Percentiles rank a stretch among this genome's conserved stretches.
Evolutionary conservation across 2,329 filamentous ascomycete species (phyloP).

Genomic region (Ceratocystis harringtonii): DNA sequence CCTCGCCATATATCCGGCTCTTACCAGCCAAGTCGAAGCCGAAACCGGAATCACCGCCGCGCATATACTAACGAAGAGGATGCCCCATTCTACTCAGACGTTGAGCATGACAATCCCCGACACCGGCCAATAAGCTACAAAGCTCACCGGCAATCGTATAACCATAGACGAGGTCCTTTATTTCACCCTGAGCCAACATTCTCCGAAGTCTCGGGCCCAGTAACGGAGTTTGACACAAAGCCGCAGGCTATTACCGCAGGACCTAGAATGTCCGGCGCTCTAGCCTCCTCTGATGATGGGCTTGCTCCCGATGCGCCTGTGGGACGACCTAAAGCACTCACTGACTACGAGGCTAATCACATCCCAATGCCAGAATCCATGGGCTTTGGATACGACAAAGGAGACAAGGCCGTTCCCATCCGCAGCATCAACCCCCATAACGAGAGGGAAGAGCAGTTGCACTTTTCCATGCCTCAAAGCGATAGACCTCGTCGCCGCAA

Average conservation of each 20-base stretch:
- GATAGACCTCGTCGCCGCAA: background rate
- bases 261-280: slow-evolving; percentile 1
- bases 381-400: background rate
- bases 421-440: background rate
- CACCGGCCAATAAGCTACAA: background rate
- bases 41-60: background rate
- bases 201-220: slow-evolving; percentile 12
- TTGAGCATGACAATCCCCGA: background rate
- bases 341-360: background rate
- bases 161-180: background rate
- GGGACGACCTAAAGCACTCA: background rate
- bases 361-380: background rate
- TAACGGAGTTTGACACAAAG: slow-evolving; percentile 1
- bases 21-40: background rate
- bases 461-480: background rate
- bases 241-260: background rate
- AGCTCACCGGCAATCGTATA: background rate
- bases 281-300: slow-evolving; percentile 3
- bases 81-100: background rate
- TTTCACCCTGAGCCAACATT: slow-evolving; percentile 7
- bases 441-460: background rate
- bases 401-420: background rate
- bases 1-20: background rate
- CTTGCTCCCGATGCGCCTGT: background rate
- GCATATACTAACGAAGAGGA: background rate